Percentiles rank a stretch among this genome's conserved stretches.
phyloP scores from a whole-genome alignment of 176 grass and related monocot species.

The Thalia dealbata region DNA sequence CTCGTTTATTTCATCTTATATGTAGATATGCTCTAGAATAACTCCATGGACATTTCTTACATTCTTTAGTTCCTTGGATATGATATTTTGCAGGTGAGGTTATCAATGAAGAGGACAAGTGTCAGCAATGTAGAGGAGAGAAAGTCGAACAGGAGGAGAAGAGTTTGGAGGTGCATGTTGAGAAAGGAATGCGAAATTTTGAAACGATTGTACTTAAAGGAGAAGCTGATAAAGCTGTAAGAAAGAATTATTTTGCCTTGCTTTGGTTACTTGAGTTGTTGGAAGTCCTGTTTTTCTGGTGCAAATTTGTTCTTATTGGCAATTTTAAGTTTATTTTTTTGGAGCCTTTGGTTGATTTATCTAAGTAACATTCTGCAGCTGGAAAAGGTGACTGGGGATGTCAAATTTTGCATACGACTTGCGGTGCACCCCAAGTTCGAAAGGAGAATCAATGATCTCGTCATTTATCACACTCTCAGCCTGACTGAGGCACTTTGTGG shows the following conservation, averaged over 20 bases:
- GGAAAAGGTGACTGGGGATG: constrained; percentile 82
- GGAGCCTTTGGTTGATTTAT: not conserved
- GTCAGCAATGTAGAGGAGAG: constrained; percentile 51
- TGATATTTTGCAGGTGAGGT: constrained; percentile 43
- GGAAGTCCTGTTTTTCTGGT: not conserved
- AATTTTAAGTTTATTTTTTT: not conserved
- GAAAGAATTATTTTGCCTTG: not conserved
- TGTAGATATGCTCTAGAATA: not conserved
- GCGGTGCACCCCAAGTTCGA: constrained; percentile 89
- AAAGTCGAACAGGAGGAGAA: constrained; percentile 79
- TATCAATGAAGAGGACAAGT: constrained; percentile 89
- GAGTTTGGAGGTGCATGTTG: constrained; percentile 79
- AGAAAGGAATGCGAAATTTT: constrained; percentile 92
- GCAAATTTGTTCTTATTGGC: not conserved
- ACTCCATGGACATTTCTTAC: too few species aligned
- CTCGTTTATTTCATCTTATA: too few species aligned
- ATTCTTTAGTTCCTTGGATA: not conserved
- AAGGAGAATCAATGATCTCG: constrained; percentile 71
- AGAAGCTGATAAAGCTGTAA: constrained; percentile 95
- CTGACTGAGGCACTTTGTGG: constrained; percentile 88
- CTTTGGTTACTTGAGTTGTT: not conserved
- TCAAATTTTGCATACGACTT: constrained; percentile 71
- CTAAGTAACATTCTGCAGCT: constrained; percentile 36
- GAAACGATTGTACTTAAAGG: constrained; percentile 93
- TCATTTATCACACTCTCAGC: constrained; percentile 55